Percentiles rank a stretch among this genome's conserved stretches.
Evolutionary conservation across 108 stramenopile genomes (phyloP).

Genomic region (Pseudonitzschia pungens): DNA sequence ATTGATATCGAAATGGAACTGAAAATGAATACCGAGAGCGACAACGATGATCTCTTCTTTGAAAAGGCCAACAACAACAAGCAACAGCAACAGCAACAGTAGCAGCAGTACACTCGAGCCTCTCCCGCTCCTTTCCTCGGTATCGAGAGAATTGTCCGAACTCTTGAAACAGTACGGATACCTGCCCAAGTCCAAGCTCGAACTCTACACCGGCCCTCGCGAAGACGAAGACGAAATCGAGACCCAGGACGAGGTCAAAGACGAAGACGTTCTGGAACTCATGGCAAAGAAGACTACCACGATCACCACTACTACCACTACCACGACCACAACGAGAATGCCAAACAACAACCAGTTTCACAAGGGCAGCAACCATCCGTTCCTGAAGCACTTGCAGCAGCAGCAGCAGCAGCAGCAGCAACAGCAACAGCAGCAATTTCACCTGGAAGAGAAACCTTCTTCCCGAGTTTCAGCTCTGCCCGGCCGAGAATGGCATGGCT

Average conservation of each 20-base stretch:
- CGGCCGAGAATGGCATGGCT: no score
- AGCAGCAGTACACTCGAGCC: neutral
- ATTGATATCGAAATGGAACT: neutral
- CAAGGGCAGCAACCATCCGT: neutral
- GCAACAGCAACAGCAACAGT: neutral
- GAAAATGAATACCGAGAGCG: no score
- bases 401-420: neutral
- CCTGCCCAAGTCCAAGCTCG: constrained; percentile 4
- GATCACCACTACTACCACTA: neutral
- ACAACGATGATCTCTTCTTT: neutral
- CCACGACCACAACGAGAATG: neutral
- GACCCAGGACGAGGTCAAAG: neutral
- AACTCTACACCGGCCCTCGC: neutral
- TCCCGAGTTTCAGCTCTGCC: no score
- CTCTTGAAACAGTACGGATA: neutral
- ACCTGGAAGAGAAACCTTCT: neutral
- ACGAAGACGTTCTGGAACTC: neutral
- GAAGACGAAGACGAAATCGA: neutral
- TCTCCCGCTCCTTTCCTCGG: neutral
- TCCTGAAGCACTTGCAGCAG: neutral
- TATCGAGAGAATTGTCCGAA: neutral
- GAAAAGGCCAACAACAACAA: neutral
- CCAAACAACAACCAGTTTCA: neutral
- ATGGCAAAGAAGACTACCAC: neutral
- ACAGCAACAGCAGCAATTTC: neutral